Evolutionary conservation across 768 basidiomycete species (phyloP).

Genomic region (Boletus rex-veris): DNA sequence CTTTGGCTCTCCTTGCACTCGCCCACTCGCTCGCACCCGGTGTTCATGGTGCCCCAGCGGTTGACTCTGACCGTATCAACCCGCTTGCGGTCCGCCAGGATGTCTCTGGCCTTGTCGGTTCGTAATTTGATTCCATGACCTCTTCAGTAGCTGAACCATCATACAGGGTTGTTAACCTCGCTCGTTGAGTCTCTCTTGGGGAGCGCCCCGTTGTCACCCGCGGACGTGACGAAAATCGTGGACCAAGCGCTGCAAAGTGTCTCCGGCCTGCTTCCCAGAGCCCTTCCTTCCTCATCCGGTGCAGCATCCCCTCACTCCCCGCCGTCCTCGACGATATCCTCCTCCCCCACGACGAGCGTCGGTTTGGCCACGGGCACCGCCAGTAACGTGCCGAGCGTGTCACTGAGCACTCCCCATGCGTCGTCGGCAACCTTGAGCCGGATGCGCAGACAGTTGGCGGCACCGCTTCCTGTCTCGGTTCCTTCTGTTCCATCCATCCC

Average conservation of each 20-base stretch:
- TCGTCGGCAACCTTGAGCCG: not conserved
- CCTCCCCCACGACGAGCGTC: not conserved
- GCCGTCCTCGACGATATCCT: not conserved
- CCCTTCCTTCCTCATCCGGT: not conserved
- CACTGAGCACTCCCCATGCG: not conserved
- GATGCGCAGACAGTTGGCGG: constrained; percentile 15
- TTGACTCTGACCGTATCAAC: not conserved
- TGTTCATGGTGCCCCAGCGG: constrained; percentile 18
- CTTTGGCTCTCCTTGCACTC: constrained; percentile 20
- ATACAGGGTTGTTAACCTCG: not conserved
- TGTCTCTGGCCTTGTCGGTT: not conserved
- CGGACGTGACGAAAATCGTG: not conserved
- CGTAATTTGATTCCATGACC: not conserved
- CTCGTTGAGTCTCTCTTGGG: not conserved
- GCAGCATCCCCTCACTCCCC: not conserved
- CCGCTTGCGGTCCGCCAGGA: constrained; percentile 3
- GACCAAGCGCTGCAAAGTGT: not conserved
- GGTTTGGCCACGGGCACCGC: not conserved
- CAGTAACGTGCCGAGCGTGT: not conserved
- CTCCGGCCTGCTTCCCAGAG: not conserved
- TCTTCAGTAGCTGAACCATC: not conserved
- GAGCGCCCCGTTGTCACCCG: not conserved
- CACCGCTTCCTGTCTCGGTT: not conserved
- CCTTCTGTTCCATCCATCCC: not conserved
- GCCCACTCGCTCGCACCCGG: constrained; percentile 11